Evolutionary conservation across 805 yeast genomes (phyloP), one percentile per base, ranked within the genome.

Genomic region (Millerago galiae): DNA sequence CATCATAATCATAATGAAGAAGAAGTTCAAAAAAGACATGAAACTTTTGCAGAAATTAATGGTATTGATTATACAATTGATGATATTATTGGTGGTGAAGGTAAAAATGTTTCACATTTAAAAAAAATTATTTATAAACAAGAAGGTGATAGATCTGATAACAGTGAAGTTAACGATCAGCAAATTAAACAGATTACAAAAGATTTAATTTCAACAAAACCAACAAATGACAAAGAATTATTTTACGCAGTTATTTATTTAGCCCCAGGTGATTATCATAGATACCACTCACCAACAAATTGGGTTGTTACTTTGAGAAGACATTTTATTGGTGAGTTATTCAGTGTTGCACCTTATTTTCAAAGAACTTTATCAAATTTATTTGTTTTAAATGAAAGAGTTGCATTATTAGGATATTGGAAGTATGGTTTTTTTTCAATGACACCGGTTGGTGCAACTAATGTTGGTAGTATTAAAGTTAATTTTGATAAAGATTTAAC

Each of bases 401-500:
- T 93, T 3, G 95, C 99, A 0, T 66, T 93, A 38, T 72, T 93
- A 43, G 99, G 99, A 2, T 81, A 87, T 56, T 93, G 99, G 99
- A 86, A 84, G 59, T 75, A 93, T 60, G 99, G 99, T 0, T 93
- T 93, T 55, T 93, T 93, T 67, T 83, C 95, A 50, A 93, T 93
- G 99, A 91, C 96, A 1, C 97, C 99, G 0, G 99, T 93, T 11
- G 99, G 99, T 12, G 99, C 99, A 18, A 93, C 99, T 3, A 93
- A 93, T 65, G 99, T 93, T 26, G 99, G 99, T 6, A 83, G 95
- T 55, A 93, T 93, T 51, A 81, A 83, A 45, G 74, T 93, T 51
- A 88, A 90, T 59, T 93, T 93, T 56, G 99, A 93, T 64, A 82
- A 83, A 65, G 90, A 86, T 56, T 74, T 93, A 56, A 75, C 82